Conservation (phyloP, 805 yeast species). For the Wickerhamomyces chambardii region DNA sequence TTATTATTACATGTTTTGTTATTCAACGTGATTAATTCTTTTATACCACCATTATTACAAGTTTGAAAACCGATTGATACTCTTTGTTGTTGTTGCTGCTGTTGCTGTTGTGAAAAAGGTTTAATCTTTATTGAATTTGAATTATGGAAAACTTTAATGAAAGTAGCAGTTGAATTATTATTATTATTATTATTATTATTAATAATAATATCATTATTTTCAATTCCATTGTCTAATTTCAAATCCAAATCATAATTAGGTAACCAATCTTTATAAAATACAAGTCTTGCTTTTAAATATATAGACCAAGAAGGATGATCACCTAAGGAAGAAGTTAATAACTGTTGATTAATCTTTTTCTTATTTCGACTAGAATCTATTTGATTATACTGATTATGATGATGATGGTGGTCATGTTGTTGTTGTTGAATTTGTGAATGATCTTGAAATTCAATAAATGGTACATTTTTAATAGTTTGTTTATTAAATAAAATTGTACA, state of each 20-base stretch:
- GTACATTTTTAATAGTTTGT: constrained; percentile 9
- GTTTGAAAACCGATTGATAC: constrained; percentile 5
- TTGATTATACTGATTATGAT: neutral
- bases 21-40: constrained; percentile 1
- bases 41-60: constrained; percentile 2
- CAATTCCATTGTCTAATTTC: no score
- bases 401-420: neutral
- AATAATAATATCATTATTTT: no score
- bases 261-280: constrained; percentile 15
- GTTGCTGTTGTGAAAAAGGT: no score
- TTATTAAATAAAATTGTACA: constrained; percentile 10
- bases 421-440: neutral
- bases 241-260: no score
- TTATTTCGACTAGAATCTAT: neutral
- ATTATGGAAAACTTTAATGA: constrained; percentile 11
- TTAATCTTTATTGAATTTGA: neutral
- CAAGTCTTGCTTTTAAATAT: constrained; percentile 10
- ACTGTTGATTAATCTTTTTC: constrained; percentile 10
- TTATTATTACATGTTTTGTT: neutral
- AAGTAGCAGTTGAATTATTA: constrained; percentile 3
- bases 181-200: no score
- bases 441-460: constrained; percentile 11
- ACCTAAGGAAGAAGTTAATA: constrained; percentile 13
- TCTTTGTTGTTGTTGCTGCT: no score
- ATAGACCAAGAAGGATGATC: constrained; percentile 12